Evolutionary conservation across 2,329 filamentous ascomycete genomes (phyloP).

Genomic region (Lachnum nothofagi): DNA sequence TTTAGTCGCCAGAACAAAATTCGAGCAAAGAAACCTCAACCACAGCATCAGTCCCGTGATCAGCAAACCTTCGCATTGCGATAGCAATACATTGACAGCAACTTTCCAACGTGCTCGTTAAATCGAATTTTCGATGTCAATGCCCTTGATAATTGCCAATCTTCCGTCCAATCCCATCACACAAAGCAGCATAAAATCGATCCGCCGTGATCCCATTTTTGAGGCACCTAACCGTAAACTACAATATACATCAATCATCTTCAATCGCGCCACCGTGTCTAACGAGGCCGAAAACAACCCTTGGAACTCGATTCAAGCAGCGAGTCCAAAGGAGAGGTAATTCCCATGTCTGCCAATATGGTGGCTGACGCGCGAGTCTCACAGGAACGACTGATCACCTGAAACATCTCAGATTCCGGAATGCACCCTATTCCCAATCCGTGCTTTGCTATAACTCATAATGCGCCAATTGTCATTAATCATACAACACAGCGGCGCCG

Average conservation of each 20-base stretch:
- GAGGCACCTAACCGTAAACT: constrained; percentile 27
- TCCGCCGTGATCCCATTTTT: constrained; percentile 17
- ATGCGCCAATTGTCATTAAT: too few species aligned
- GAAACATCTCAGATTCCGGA: background rate
- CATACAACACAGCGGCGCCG: too few species aligned
- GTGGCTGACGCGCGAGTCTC: constrained; percentile 4
- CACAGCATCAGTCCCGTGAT: constrained; percentile 29
- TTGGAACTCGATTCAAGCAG: background rate
- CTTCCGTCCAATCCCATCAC: constrained; percentile 12
- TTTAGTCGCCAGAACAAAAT: constrained; percentile 33
- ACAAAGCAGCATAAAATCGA: constrained; percentile 10
- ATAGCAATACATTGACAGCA: constrained; percentile 26
- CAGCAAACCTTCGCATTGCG: constrained; percentile 23
- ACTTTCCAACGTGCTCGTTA: constrained; percentile 30
- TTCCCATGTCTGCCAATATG: background rate
- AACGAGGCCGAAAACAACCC: background rate
- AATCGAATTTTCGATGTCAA: constrained; percentile 20
- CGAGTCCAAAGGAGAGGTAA: background rate
- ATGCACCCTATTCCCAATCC: background rate
- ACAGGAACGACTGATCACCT: background rate
- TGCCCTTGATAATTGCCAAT: constrained; percentile 24
- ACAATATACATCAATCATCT: constrained; percentile 4
- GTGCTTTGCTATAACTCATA: background rate
- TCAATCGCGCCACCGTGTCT: background rate
- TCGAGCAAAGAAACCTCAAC: constrained; percentile 28